Conservation (phyloP, 192 early-diverging fungal genomes). For the Phlyctochytrium bullatum region DNA sequence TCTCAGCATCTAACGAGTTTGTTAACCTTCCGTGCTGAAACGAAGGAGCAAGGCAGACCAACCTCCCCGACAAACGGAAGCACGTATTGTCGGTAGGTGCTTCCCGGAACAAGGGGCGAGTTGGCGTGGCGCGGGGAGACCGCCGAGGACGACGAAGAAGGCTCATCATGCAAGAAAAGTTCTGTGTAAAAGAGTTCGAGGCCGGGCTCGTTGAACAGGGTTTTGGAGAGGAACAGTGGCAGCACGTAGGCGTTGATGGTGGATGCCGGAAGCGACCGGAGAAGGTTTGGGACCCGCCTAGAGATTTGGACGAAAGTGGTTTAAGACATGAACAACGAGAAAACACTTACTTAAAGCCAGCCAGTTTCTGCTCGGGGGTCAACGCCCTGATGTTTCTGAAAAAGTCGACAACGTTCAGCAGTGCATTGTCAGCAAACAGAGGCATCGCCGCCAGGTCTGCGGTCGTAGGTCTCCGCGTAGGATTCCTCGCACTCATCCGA, state of each 20-base stretch:
- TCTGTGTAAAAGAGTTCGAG: constrained; percentile 28
- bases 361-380: constrained; percentile 19
- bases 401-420: constrained; percentile 33
- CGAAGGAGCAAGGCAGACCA: no score
- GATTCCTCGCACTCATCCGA: constrained; percentile 14
- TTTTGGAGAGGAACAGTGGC: constrained; percentile 26
- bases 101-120: constrained; percentile 22
- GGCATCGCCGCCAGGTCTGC: no score
- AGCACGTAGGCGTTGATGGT: constrained; percentile 36
- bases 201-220: constrained; percentile 33
- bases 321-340: no score
- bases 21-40: no score
- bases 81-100: constrained; percentile 20
- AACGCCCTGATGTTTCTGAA: constrained; percentile 28
- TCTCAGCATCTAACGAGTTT: constrained; percentile 11
- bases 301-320: no score
- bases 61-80: constrained; percentile 37
- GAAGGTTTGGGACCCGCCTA: no score
- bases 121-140: no score
- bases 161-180: constrained; percentile 34
- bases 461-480: constrained; percentile 10
- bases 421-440: constrained; percentile 37
- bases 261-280: constrained; percentile 17
- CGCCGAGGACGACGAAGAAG: no score
- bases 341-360: constrained; percentile 28